phyloP scores from a whole-genome alignment of 441 rosid species.

The Croton setiger region DNA sequence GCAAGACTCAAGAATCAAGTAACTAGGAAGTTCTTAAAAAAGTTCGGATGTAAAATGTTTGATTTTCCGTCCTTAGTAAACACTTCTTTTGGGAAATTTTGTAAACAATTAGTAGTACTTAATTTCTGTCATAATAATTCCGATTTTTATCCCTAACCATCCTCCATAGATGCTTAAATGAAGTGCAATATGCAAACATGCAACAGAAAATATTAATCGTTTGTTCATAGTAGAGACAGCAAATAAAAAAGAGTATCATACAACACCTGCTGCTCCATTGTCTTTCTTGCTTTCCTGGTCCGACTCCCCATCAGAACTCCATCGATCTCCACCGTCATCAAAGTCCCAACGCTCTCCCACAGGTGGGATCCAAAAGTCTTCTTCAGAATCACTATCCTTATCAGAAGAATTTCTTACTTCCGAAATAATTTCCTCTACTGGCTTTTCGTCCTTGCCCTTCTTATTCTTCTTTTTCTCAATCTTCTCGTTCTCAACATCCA shows the following conservation, averaged over 20 bases:
- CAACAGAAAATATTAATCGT: no score
- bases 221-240: neutral
- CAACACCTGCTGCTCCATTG: slow-evolving; percentile 55
- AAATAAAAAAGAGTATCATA: slow-evolving; percentile 26
- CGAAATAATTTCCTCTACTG: slow-evolving; percentile 41
- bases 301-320: slow-evolving; percentile 72
- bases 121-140: neutral
- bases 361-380: slow-evolving; percentile 89
- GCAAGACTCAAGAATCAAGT: neutral
- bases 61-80: no score
- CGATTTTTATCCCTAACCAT: slow-evolving; percentile 15
- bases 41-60: no score
- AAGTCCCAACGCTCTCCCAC: slow-evolving; percentile 86
- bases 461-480: slow-evolving; percentile 26
- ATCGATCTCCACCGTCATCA: slow-evolving; percentile 75
- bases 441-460: slow-evolving; percentile 31
- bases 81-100: neutral
- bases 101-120: slow-evolving; percentile 8
- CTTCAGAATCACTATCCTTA: slow-evolving; percentile 55
- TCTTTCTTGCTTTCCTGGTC: slow-evolving; percentile 45
- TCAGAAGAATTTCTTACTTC: slow-evolving; percentile 51
- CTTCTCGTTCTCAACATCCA: slow-evolving; percentile 21
- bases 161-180: neutral
- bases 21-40: neutral
- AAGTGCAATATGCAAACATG: slow-evolving; percentile 3